Evolutionary conservation across 768 basidiomycete genomes (phyloP), one percentile per base, ranked within the genome.

Genomic region (Scleroderma citrinum): DNA sequence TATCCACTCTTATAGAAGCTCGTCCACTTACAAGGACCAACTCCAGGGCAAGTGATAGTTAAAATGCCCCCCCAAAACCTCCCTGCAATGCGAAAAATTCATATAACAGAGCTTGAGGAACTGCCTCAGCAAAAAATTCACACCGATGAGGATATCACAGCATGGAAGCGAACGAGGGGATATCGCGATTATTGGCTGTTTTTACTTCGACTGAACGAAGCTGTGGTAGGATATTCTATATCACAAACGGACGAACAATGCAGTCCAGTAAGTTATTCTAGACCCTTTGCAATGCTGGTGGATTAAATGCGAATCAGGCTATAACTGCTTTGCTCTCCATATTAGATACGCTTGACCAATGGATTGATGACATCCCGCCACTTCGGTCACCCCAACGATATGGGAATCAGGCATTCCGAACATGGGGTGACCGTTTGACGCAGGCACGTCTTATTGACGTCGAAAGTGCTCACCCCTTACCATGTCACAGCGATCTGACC

Each of bases 321-420:
- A 72, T 81, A 32, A 52, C 57, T n/a, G 59, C 62, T 41, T 65
- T 76, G 12, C 55, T 92, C 1, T 58, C 57, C 5, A 68, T 94
- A 52, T 69, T 99, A 16, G 77, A 85, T 50, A 71, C 73, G 11
- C 67, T 96, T 36, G 80, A 83, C 54, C 53, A 54, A 2, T 92
- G 91, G 90, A 81, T 93, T 21, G 81, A 87, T 32, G 82, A 85
- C 23, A 86, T 93, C 8, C 93, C 93, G 2, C 81, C 85, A 0
- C 74, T 80, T 13, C 67, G 77, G n/a, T 81, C 83, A 1, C 85
- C 84, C 12, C 92, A 94, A 59, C 75, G 90, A 12, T 97, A 85
- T 64, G 93, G 93, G 1, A 97, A 97, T 66, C 76, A 91, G 17
- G 87, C 92, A 0, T 95, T 97, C 59, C 75, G 92, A 42, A 76